Base-by-base conservation (phyloP, 371 early-diverging fungal species). In the Rhizopus arrhizus region DNA sequence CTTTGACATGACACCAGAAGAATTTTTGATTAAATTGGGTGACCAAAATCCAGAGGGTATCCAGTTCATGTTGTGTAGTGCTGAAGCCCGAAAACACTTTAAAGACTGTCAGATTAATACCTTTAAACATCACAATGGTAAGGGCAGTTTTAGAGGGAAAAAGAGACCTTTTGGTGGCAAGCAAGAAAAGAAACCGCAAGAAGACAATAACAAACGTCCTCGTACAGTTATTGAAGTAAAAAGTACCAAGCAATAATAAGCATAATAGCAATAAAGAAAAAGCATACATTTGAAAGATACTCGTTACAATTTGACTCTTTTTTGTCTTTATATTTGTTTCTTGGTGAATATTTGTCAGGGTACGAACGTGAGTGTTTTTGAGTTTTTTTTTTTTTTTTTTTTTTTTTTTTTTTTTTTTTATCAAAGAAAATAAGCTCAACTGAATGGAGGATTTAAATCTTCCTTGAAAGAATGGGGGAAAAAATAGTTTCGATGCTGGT, bases 1-100 rank as follows among this genome's bases (percentile, higher is more conserved):
- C 36, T 56, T 54, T 13, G 68, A 73, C 1, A 59, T 53, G 3
- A 65, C 66, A 0, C 69, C 74, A 2, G 80, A 80, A 31, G 69
- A 68, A 22, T 75, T 77, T 55, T 62, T 80, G 48, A 57, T 12
- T 1, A 59, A 56, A 22, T 51, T 74, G 42, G 63, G 34, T 0
- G 70, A 75, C 29, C 69, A 69, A 48, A 72, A 69, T 31, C 33
- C 73, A 34, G 65, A 66, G 22, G 47, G 48, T 10, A 41, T 68
- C 49, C 22, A 51, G 7, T 68, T 68, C 41, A 54, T 45, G 29
- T 51, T 68, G 8, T 59, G 50, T 38, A 62, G 55, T 36, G 34
- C 64, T 9, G 65, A 61, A 7, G 67, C 69, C 10, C 61, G 67
- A 43, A 29, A 53, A 28, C 58, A 53, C 9, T 74, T 69, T 47